These are phyloP conservation scores for Monosporascus sp. DNA, from an alignment of 2,329 filamentous ascomycete genomes.

Conservation along the genomic window DNA sequence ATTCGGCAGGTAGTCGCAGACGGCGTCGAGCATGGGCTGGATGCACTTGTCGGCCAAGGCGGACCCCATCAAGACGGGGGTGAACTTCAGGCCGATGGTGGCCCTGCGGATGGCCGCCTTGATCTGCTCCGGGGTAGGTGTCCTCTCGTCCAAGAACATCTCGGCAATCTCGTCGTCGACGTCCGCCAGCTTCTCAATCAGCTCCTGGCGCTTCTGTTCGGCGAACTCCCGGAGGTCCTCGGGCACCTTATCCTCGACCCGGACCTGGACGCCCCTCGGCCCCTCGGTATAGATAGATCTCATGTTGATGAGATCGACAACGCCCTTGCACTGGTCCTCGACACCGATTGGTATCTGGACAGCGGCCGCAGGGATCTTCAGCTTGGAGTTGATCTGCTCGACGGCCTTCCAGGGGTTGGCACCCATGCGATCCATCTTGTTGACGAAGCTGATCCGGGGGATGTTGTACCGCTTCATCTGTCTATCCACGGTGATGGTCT, in stretches of 20 bases:
- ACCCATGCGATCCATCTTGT: slow-evolving; percentile 99
- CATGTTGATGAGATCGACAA: slow-evolving; percentile 90
- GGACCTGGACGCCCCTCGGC: slow-evolving; percentile 68
- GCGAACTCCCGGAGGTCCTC: slow-evolving; percentile 70
- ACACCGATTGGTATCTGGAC: slow-evolving; percentile 90
- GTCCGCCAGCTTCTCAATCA: slow-evolving; percentile 94
- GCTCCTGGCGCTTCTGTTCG: slow-evolving; percentile 72
- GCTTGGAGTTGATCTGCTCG: slow-evolving; percentile 94
- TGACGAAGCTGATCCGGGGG: slow-evolving; percentile 91
- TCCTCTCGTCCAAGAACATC: slow-evolving; percentile 81
- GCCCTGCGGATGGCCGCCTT: slow-evolving; percentile 87
- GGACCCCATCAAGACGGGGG: slow-evolving; percentile 93
- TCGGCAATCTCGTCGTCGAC: slow-evolving; percentile 98
- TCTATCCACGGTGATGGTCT: slow-evolving; percentile 95
- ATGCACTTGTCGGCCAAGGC: slow-evolving; percentile 91
- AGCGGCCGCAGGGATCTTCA: slow-evolving; percentile 87
- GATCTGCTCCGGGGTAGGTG: slow-evolving; percentile 75
- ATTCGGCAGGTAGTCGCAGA: slow-evolving; percentile 93
- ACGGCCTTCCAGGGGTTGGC: slow-evolving; percentile 97
- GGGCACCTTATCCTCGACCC: slow-evolving; percentile 75
- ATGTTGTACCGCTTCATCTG: slow-evolving; percentile 99
- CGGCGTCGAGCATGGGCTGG: slow-evolving; percentile 93
- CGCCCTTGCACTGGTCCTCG: slow-evolving; percentile 87
- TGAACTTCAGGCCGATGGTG: slow-evolving; percentile 86
- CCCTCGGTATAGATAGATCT: slow-evolving; percentile 92